Percentiles rank a stretch among this genome's conserved stretches.
These are phyloP conservation scores for Citrus australasica DNA, from an alignment of 345 rosid genomes.

Conservation along the genomic window DNA sequence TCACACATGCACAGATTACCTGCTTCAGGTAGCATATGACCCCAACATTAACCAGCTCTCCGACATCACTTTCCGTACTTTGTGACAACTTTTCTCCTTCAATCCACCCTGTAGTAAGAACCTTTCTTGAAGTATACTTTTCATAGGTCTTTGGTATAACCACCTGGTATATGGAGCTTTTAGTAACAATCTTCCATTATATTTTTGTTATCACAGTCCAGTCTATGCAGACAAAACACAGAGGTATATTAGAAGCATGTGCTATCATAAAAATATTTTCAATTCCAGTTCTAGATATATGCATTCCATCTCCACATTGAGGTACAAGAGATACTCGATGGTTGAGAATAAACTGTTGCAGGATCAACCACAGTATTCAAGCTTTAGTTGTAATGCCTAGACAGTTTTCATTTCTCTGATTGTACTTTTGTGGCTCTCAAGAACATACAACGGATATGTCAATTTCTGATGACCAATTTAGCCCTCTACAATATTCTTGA, in stretches of 20 bases:
- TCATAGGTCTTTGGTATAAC: constrained; percentile 78
- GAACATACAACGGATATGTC: background rate
- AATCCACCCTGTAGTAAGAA: constrained; percentile 85
- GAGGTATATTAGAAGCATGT: background rate
- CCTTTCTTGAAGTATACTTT: constrained; percentile 91
- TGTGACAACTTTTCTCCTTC: constrained; percentile 94
- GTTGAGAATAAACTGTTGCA: background rate
- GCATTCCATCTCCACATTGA: background rate
- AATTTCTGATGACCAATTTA: background rate
- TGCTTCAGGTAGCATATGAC: constrained; percentile 97
- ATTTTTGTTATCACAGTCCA: background rate
- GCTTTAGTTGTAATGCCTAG: background rate
- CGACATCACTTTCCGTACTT: constrained; percentile 94
- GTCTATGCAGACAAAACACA: background rate
- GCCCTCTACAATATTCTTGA: background rate
- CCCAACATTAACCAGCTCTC: constrained; percentile 89
- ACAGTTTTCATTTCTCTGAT: background rate
- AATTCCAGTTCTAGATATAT: background rate
- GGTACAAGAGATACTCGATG: background rate
- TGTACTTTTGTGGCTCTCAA: background rate
- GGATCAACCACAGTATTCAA: background rate
- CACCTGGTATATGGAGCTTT: constrained; percentile 51
- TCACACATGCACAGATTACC: constrained; percentile 33
- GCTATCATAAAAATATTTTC: background rate
- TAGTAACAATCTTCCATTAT: background rate